Base-by-base conservation (phyloP, 352 stramenopile species). In the Peronospora belbahrii region DNA sequence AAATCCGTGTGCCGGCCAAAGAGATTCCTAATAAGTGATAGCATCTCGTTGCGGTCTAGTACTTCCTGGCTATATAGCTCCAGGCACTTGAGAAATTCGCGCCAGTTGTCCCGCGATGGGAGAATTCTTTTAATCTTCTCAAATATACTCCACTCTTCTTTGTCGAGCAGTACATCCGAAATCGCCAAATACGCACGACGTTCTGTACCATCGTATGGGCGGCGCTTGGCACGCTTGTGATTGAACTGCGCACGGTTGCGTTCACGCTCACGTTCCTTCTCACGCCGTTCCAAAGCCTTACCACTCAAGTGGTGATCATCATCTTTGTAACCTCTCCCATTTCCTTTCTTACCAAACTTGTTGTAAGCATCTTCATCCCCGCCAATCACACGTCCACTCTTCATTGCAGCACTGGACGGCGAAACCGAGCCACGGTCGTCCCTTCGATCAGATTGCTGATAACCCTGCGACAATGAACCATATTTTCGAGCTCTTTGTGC, bases 21-120 rank as follows among this genome's bases (percentile, higher is more conserved):
- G 0, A 97, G 65, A 44, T 96, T 94, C 42, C 72, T 70, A 28
- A 97, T 72, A 15, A 93, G 70, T 31, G 82, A 88, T 17, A 95
- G 44, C 79, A 94, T 91, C 54, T 94, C 83, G 27, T 90, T 70
- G 14, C 82, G 73, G n/a, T 80, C 76, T 10, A 99, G 57, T 35
- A 99, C 91, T 63, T 99, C 95, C 51, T 98, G 91, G 23, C 89
- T 94, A 67, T 98, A 98, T 17, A 99, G 67, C 61, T 99, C 95
- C 9, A 99, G 67, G 42, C 90, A 98, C 67, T 99, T 99, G 10
- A 99, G 69, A 57, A 99, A 99, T 69, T 99, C 95, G 15, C 82
- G 79, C 81, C 97, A 98, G 36, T 85, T 93, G 38, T 98, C 86
- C 13, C 93, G 81, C 25, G 88, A 92, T 20, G 84, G 77, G 22